phyloP scores from a whole-genome alignment of 2,329 filamentous ascomycete genomes.

The Rhinocladiella similis region DNA sequence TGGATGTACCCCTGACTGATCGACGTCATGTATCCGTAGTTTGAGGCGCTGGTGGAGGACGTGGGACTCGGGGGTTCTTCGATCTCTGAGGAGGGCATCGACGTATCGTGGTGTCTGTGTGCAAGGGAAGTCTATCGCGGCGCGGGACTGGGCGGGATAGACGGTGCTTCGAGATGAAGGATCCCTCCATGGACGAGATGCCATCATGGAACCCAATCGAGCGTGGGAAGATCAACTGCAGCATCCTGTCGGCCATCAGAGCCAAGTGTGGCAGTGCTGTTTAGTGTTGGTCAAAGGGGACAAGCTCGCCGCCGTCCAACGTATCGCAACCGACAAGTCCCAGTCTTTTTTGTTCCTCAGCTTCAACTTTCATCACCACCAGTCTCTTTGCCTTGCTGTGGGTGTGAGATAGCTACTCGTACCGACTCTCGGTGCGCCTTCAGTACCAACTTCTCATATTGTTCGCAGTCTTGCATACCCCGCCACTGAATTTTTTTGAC shows the following conservation, averaged over 20 bases:
- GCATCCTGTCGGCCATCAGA: neutral
- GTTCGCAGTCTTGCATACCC: neutral
- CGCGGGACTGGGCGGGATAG: too few species aligned
- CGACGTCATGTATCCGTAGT: too few species aligned
- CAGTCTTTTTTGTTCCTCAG: neutral
- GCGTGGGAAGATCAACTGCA: neutral
- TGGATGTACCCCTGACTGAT: too few species aligned
- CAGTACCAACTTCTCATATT: neutral
- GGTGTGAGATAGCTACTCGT: too few species aligned
- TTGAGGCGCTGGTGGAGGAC: too few species aligned
- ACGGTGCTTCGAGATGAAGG: too few species aligned
- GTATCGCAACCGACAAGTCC: constrained; percentile 1
- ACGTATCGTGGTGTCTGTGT: too few species aligned
- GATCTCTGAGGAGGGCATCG: too few species aligned
- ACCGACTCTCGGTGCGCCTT: too few species aligned
- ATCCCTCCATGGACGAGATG: neutral
- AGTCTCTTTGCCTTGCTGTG: too few species aligned
- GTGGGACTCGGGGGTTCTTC: too few species aligned
- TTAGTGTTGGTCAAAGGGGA: constrained; percentile 4
- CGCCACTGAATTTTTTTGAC: neutral
- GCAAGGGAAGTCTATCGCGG: too few species aligned
- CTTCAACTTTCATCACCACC: neutral
- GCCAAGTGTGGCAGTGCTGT: constrained; percentile 24
- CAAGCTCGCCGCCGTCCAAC: neutral
- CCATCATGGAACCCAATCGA: neutral